Evolutionary conservation across 352 stramenopile species (phyloP).

Genomic region (Pythium biforme): DNA sequence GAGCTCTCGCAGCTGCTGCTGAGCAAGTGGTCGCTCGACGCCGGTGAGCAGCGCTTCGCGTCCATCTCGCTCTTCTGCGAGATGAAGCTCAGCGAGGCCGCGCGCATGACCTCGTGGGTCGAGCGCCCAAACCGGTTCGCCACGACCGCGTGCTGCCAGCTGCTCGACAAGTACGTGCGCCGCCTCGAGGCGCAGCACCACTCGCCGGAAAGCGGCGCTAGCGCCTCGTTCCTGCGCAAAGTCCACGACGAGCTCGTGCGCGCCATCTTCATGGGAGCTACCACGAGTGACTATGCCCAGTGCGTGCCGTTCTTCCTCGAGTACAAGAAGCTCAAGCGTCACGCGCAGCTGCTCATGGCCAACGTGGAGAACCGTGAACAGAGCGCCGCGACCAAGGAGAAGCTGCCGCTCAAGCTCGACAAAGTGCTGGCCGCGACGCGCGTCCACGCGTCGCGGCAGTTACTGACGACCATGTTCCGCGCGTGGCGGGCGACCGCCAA

Average conservation of each 20-base stretch:
- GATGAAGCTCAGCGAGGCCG: slow-evolving; percentile 76
- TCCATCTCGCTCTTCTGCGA: slow-evolving; percentile 76
- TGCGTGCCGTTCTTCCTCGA: slow-evolving; percentile 71
- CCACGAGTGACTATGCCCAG: slow-evolving; percentile 9
- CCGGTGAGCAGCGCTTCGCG: slow-evolving; percentile 49
- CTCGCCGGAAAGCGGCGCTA: slow-evolving; percentile 31
- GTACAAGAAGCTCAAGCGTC: slow-evolving; percentile 51
- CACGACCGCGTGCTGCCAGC: slow-evolving; percentile 64
- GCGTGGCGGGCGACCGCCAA: slow-evolving; percentile 38
- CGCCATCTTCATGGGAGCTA: slow-evolving; percentile 52
- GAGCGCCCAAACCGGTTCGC: slow-evolving; percentile 74
- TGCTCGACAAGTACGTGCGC: slow-evolving; percentile 64
- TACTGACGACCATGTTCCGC: slow-evolving; percentile 41
- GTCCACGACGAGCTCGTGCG: slow-evolving; percentile 49
- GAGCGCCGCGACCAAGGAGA: slow-evolving; percentile 35
- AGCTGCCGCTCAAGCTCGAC: slow-evolving; percentile 44
- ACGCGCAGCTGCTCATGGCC: slow-evolving; percentile 48
- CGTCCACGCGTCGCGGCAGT: slow-evolving; percentile 5
- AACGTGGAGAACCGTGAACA: slow-evolving; percentile 56
- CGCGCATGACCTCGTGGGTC: slow-evolving; percentile 73
- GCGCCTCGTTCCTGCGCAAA: slow-evolving; percentile 45
- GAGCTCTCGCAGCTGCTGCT: slow-evolving; percentile 62
- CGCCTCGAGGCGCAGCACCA: slow-evolving; percentile 11
- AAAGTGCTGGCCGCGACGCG: slow-evolving; percentile 33
- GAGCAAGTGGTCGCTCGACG: slow-evolving; percentile 63